Evolutionary conservation across 2,329 filamentous ascomycete genomes (phyloP), one percentile per base, ranked within the genome.

Genomic region (Basipetospora chlamydospora): DNA sequence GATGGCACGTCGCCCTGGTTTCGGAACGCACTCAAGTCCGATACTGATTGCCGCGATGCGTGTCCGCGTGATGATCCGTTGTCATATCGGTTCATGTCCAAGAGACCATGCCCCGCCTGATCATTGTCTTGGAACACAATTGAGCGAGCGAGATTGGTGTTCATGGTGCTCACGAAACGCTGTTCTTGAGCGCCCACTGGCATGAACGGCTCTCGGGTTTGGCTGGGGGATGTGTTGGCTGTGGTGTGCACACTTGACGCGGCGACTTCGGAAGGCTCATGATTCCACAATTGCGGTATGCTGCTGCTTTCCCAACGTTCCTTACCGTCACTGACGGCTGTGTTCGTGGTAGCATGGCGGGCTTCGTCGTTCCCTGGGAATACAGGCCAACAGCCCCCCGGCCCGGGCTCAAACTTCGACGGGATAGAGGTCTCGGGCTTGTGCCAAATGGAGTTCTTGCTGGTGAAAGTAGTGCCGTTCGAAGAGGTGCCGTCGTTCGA

Each of bases 1-100:
- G 70, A 66, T 3, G 58, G 51, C 13, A 43, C 38, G 40, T 33
- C 35, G 10, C 35, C 35, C 12, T 30, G 10, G 13, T 16, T 15
- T 6, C 28, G 35, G 13, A 37, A 26, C 16, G 28, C 23, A 11
- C 15, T 10, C 12, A 28, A 35, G 5, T 35, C 33, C 4, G 33
- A 35, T 18, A 23, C 26, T 13, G 35, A 21, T 10, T 17, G 26
- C 10, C 35, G 35, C 10, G n/a, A n/a, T 6, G 30, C 35, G 3
- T 37, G 35, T 15, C 28, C 22, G 9, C 35, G 28, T 7, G 35
- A 31, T 13, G 13, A 20, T 13, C 31, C 35, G 18, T 17, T 30
- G 16, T 37, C 35, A n/a, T 30, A 20, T 3, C 35, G 20, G 13
- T 37, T 37, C 8, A 37, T 28, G 3, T 11, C 20, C 6, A n/a